phyloP scores from a whole-genome alignment of 116 monocot genomes.

The Trichopus zeylanicus region DNA sequence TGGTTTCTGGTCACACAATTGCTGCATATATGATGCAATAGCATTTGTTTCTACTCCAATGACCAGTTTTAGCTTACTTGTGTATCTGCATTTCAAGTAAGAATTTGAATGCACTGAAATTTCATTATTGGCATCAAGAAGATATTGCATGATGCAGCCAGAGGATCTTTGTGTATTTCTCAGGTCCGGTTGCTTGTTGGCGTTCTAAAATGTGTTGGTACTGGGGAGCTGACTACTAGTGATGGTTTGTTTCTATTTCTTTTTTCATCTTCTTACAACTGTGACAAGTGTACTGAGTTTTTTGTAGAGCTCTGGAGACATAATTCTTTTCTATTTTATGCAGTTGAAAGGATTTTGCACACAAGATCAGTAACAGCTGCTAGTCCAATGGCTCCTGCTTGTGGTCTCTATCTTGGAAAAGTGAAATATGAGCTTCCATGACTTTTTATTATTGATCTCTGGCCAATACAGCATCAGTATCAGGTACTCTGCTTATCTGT shows the following conservation, averaged over 20 bases:
- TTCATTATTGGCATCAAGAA: too few relatives aligned
- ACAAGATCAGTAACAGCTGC: constrained; percentile 66
- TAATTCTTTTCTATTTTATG: constrained; percentile 8
- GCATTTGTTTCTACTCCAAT: too few relatives aligned
- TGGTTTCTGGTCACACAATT: too few relatives aligned
- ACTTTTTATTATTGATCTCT: background rate
- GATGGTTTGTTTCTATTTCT: constrained; percentile 46
- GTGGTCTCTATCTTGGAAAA: constrained; percentile 77
- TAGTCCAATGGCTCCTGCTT: constrained; percentile 91
- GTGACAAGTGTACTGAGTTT: too few relatives aligned
- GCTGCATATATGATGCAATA: too few relatives aligned
- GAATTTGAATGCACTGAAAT: too few relatives aligned
- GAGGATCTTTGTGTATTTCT: too few relatives aligned
- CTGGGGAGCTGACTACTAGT: constrained; percentile 41
- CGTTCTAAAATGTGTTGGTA: constrained; percentile 80
- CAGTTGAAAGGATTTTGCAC: constrained; percentile 82
- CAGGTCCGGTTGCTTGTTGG: constrained; percentile 96
- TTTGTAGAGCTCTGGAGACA: too few relatives aligned
- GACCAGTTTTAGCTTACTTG: too few relatives aligned
- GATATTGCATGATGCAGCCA: too few relatives aligned
- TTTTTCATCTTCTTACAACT: background rate
- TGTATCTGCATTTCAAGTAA: too few relatives aligned
- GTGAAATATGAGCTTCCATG: constrained; percentile 62
- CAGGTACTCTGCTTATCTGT: background rate
- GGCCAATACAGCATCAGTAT: background rate